Evolutionary conservation across 1,284 basidiomycete species (phyloP), one percentile per base, ranked within the genome.

Genomic region (Heterobasidion irregulare): DNA sequence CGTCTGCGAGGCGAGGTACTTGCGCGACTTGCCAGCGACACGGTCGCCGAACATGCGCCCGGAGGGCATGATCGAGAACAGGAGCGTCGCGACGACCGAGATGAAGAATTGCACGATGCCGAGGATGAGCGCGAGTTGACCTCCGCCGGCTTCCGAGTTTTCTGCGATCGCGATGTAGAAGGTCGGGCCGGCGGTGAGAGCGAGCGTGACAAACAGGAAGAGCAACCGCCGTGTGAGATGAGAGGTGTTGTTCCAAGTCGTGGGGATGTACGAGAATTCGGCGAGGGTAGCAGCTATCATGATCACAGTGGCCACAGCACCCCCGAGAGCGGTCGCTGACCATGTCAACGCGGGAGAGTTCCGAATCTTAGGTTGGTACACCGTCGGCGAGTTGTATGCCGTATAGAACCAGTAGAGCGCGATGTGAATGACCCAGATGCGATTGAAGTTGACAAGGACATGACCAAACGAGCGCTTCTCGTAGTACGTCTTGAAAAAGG

Each of bases 401-500:
- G 93, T 97, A 73, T 94, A 98, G 75, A 87, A 96, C 83, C 89
- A 97, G 76, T 88, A 97, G 65, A 96, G 72, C 43, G 92, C 83
- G 56, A 98, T 79, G 71, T 98, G 95, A 56, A 94, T 85, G 68
- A 97, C 89, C 94, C 94, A 98, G 64, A 98, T 90, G 55, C 94
- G 90, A 75, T 97, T 98, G 75, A 98, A 98, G 77, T 98, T 97
- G 76, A 97, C 94, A 57, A 98, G 80, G 1, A 97, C 78, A 70
- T 98, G 94, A 57, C 92, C 85, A 69, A 95, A 90, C 0, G 94
- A 95, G 45, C 95, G 91, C 67, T 94, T 94, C 73, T 98, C 95
- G 61, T 85, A 91, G 72, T 97, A 98, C 0, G 94, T 98, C 78
- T 98, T 98, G 87, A 95, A 95, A 71, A 97, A 97, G 1, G 87